A percentile compares a stretch with the other conserved stretches of the same genome.
Conservation (phyloP, 1,284 basidiomycete genomes). For the Papiliotrema nemorosa region DNA sequence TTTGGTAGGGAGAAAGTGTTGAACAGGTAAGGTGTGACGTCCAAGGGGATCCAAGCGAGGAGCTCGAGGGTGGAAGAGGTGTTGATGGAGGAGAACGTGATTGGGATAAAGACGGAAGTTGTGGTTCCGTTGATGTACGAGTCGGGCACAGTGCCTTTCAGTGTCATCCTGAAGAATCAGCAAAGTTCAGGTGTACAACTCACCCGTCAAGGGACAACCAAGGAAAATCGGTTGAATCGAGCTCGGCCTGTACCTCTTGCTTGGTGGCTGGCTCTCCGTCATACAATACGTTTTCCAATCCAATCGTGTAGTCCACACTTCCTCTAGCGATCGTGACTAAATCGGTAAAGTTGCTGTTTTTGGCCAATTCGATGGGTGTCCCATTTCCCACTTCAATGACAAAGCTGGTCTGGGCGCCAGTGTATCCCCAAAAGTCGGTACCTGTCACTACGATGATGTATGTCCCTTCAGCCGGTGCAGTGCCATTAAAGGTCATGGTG, state of each 20-base stretch:
- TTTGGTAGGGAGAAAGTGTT: conserved; percentile 46
- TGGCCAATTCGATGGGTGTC: conserved; percentile 27
- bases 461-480: conserved; percentile 50
- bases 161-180: conserved; percentile 3
- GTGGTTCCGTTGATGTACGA: conserved; percentile 47
- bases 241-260: conserved; percentile 30
- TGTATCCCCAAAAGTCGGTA: conserved; percentile 49
- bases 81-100: conserved; percentile 39
- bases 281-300: conserved; percentile 30
- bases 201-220: conserved; percentile 51
- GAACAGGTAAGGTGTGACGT: conserved; percentile 51
- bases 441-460: conserved; percentile 46
- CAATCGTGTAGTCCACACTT: conserved; percentile 28
- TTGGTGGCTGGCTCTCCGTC: conserved; percentile 28
- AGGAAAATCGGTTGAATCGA: conserved; percentile 36
- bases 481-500: conserved; percentile 55
- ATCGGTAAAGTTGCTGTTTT: conserved; percentile 19
- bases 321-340: conserved; percentile 32
- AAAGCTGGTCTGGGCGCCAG: conserved; percentile 47
- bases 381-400: conserved; percentile 45
- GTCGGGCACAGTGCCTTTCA: conserved; percentile 48
- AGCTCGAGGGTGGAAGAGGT: conserved; percentile 32
- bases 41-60: conserved; percentile 41
- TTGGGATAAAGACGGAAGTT: conserved; percentile 40
- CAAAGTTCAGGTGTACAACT: conserved; percentile 15